Evolutionary conservation across 306 rosid genomes (phyloP), one percentile per base, ranked within the genome.

Genomic region (Vigna reflexopilosa): DNA sequence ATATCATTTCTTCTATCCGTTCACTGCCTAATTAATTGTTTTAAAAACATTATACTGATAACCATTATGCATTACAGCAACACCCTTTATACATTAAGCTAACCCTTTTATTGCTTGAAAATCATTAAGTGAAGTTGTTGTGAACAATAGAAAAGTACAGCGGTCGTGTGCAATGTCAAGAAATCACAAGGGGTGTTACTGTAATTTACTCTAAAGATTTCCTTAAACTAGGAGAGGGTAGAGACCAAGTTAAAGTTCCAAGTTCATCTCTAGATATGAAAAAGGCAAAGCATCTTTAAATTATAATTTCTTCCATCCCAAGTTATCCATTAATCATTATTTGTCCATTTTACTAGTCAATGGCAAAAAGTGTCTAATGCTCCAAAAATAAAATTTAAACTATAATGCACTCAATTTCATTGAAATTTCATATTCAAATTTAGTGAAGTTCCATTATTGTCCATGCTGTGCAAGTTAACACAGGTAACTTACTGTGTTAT

Each of bases 401-500:
- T 52, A 28, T 8, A 9, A 78, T 36, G 56, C 47, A 69, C 28
- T 50, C 50, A 24, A 28, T 62, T 70, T 64, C 48, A 70, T 44
- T 9, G 49, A 42, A 81, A 70, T 63, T 5, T 70, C 16, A 62
- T 20, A 34, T 16, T 42, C 38, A 68, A 72, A 47, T 40, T 54
- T 72, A 34, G 44, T 24, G 48, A 63, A 17, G 59, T 56, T 48
- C 40, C n/a, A 66, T 30, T 58, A 12, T 40, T 72, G 61, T 19
- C 49, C 55, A 79, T 47, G 34, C 68, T 12, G 69, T 30, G 42
- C 65, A 70, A 77, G 52, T 15, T 49, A 68, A 79, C 75, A 42
- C 28, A 40, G 15, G 30, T 12, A 77, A 84, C 97, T 91, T 67
- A 95, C 98, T 45, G 69, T 82, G 86, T 95, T 95, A 64, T 70